Conservation (phyloP, 2,329 filamentous ascomycete genomes). For the Aspergillus viridinutans region DNA sequence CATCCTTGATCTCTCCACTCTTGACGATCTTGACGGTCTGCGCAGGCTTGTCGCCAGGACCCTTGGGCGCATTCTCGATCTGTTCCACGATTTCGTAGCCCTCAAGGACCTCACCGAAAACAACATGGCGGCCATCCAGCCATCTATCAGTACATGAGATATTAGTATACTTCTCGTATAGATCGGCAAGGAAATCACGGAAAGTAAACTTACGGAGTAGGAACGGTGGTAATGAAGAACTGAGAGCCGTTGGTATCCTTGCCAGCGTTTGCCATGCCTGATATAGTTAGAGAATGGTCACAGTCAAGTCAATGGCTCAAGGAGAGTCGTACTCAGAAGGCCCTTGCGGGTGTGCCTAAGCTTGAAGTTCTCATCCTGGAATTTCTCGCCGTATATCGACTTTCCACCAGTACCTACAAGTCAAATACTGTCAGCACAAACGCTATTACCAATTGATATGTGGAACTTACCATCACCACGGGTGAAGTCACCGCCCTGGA, state of each 20-base stretch:
- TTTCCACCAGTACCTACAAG: slow-evolving; percentile 58
- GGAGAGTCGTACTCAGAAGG: slow-evolving; percentile 50
- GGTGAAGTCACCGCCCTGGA: slow-evolving; percentile 67
- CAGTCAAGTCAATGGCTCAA: background rate
- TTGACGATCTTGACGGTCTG: slow-evolving; percentile 61
- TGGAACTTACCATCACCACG: slow-evolving; percentile 50
- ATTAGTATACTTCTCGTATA: slow-evolving; percentile 4
- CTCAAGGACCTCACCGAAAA: slow-evolving; percentile 66
- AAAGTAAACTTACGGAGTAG: slow-evolving; percentile 44
- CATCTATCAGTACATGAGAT: slow-evolving; percentile 36
- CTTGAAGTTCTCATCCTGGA: slow-evolving; percentile 68
- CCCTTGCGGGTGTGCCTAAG: slow-evolving; percentile 64
- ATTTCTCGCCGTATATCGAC: slow-evolving; percentile 64
- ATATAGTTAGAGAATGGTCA: background rate
- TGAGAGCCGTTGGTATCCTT: slow-evolving; percentile 63
- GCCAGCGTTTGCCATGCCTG: slow-evolving; percentile 63
- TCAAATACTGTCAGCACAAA: slow-evolving; percentile 8
- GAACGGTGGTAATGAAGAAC: slow-evolving; percentile 63
- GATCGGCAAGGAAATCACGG: background rate
- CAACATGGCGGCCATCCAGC: slow-evolving; percentile 62
- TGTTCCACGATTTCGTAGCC: slow-evolving; percentile 63
- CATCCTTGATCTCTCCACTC: slow-evolving; percentile 54
- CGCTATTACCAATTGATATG: background rate
- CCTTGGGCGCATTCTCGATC: slow-evolving; percentile 61
- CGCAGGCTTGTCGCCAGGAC: slow-evolving; percentile 52